Percentiles rank a stretch among this genome's conserved stretches.
These are phyloP conservation scores for Vitellaria paradoxa DNA, from an alignment of 179 eudicot species.

Conservation along the genomic window DNA sequence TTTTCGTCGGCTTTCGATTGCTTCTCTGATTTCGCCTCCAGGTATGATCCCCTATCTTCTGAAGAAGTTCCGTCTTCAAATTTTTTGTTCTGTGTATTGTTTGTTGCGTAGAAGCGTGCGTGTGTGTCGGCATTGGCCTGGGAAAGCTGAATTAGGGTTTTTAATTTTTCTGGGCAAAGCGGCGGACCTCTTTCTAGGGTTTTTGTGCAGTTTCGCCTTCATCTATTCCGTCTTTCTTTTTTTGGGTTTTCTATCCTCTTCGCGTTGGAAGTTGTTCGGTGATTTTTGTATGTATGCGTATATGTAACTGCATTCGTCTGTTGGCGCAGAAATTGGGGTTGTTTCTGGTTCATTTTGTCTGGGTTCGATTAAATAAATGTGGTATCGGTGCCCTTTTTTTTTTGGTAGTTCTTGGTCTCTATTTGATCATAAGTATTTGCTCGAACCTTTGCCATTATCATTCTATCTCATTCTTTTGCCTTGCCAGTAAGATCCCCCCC, in stretches of 20 bases:
- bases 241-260: background rate
- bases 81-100: background rate
- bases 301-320: background rate
- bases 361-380: background rate
- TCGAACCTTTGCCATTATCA: too few species aligned
- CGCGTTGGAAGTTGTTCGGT: too few species aligned
- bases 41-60: constrained; percentile 8
- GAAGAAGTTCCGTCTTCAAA: background rate
- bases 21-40: background rate
- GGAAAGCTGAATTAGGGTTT: constrained; percentile 2
- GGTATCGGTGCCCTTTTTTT: too few species aligned
- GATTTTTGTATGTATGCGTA: background rate
- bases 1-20: background rate
- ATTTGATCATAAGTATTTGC: too few species aligned
- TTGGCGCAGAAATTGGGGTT: background rate
- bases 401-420: too few species aligned
- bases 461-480: too few species aligned
- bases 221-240: background rate
- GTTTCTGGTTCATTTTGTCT: background rate
- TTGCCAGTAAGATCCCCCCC: too few species aligned
- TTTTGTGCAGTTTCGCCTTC: background rate
- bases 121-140: constrained; percentile 12
- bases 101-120: background rate
- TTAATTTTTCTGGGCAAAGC: background rate
- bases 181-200: background rate